Conservation (phyloP, 345 rosid species). For the Turnera subulata region DNA sequence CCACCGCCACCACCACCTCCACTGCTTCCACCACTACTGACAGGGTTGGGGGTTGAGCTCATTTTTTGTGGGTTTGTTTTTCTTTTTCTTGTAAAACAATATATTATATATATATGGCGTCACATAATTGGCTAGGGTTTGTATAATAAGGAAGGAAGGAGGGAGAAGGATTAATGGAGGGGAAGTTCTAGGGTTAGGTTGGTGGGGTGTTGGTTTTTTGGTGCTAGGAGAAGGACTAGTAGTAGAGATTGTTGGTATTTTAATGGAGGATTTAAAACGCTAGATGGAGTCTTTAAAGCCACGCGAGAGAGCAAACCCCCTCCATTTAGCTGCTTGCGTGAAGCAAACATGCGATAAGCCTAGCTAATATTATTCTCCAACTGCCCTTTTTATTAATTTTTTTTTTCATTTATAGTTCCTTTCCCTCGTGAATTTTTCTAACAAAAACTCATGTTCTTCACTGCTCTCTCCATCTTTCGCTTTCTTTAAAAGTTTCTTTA, state of each 20-base stretch:
- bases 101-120: neutral
- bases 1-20: slow-evolving; percentile 28
- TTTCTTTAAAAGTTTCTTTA: neutral
- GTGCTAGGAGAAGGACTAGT: neutral
- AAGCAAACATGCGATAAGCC: slow-evolving; percentile 94
- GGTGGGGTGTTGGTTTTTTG: slow-evolving; percentile 19
- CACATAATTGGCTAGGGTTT: slow-evolving; percentile 13
- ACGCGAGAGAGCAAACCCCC: slow-evolving; percentile 76
- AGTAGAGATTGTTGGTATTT: slow-evolving; percentile 14
- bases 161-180: slow-evolving; percentile 8
- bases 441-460: slow-evolving; percentile 23
- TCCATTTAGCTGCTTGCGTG: slow-evolving; percentile 93
- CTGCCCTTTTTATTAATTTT: slow-evolving; percentile 39
- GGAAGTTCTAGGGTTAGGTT: slow-evolving; percentile 43
- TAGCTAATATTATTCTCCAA: slow-evolving; percentile 33
- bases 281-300: slow-evolving; percentile 79
- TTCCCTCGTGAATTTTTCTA: slow-evolving; percentile 20
- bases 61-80: slow-evolving; percentile 17
- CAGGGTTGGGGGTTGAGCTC: slow-evolving; percentile 47
- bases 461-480: neutral
- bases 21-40: slow-evolving; percentile 37
- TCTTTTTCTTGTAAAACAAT: neutral
- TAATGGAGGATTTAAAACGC: slow-evolving; percentile 31
- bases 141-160: neutral
- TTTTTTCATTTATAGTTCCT: neutral